Conservation (phyloP, 352 stramenopile species). For the Pythium chondricola region DNA sequence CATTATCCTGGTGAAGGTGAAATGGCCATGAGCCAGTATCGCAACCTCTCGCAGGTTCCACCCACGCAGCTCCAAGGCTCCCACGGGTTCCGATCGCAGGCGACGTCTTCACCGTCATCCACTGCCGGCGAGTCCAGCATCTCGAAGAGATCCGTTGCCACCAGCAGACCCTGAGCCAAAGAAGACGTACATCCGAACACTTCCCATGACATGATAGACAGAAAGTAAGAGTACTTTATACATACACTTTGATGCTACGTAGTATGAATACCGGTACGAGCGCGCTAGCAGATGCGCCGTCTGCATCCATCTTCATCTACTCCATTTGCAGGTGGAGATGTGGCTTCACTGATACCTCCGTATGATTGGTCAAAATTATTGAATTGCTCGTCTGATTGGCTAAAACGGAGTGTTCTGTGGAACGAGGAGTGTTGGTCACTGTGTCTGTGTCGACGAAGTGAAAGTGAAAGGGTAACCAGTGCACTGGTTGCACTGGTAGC, state of each 20-base stretch:
- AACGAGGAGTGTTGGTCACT: constrained; percentile 14
- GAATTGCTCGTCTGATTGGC: constrained; percentile 7
- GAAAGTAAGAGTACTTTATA: too few relatives aligned
- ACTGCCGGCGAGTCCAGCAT: constrained; percentile 52
- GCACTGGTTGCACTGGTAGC: too few relatives aligned
- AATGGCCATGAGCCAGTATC: constrained; percentile 54
- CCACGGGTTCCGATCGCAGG: constrained; percentile 16
- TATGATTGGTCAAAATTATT: constrained; percentile 17
- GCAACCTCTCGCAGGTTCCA: constrained; percentile 29
- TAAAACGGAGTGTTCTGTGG: neutral
- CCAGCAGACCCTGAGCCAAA: constrained; percentile 1
- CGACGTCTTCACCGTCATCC: constrained; percentile 38
- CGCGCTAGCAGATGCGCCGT: constrained; percentile 3
- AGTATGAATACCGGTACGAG: too few relatives aligned
- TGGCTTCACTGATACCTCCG: too few relatives aligned
- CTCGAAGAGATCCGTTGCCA: constrained; percentile 17
- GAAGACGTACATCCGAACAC: too few relatives aligned
- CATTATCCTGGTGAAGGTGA: constrained; percentile 67
- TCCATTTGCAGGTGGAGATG: too few relatives aligned
- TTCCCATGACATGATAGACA: too few relatives aligned
- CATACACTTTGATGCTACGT: too few relatives aligned
- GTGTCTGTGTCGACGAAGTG: constrained; percentile 7
- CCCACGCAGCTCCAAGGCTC: constrained; percentile 15
- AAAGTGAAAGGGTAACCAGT: neutral
- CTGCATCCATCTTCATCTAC: constrained; percentile 1